A percentile compares a stretch with the other conserved stretches of the same genome.
Conservation (phyloP, 345 rosid genomes). For the Litchi chinensis region DNA sequence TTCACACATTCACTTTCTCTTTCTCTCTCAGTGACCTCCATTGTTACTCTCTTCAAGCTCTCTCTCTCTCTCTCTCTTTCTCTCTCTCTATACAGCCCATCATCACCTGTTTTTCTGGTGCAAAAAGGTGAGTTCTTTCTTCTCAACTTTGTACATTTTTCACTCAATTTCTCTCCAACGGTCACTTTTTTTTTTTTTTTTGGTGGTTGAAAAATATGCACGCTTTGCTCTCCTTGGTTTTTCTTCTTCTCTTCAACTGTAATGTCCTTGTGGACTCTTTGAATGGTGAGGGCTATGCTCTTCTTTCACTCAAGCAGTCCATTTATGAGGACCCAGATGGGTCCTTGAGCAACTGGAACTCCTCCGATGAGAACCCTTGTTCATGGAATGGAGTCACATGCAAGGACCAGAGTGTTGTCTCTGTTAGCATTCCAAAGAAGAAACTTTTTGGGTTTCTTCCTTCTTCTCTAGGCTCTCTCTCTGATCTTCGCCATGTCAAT, state of each 20-base stretch:
- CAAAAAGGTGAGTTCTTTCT: constrained; percentile 33
- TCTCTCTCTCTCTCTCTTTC: constrained; percentile 21
- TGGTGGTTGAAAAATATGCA: constrained; percentile 31
- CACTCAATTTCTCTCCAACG: constrained; percentile 24
- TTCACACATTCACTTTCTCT: not conserved
- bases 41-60: constrained; percentile 22
- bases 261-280: constrained; percentile 32
- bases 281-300: constrained; percentile 74
- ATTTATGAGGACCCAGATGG: constrained; percentile 74
- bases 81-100: not conserved
- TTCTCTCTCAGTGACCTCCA: constrained; percentile 18
- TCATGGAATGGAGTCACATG: constrained; percentile 96
- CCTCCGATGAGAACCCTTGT: constrained; percentile 70
- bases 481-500: constrained; percentile 83
- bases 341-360: constrained; percentile 79
- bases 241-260: constrained; percentile 38
- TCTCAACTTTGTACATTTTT: constrained; percentile 3
- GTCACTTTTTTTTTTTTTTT: constrained; percentile 23
- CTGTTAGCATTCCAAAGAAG: constrained; percentile 85
- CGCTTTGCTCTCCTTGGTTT: constrained; percentile 31
- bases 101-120: constrained; percentile 20
- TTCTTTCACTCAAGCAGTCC: constrained; percentile 72
- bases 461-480: constrained; percentile 76
- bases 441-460: constrained; percentile 77
- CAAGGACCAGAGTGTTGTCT: constrained; percentile 72